A percentile compares a stretch with the other conserved stretches of the same genome.
phyloP scores from a whole-genome alignment of 2,329 filamentous ascomycete species.

The Diplodia sapinea region DNA sequence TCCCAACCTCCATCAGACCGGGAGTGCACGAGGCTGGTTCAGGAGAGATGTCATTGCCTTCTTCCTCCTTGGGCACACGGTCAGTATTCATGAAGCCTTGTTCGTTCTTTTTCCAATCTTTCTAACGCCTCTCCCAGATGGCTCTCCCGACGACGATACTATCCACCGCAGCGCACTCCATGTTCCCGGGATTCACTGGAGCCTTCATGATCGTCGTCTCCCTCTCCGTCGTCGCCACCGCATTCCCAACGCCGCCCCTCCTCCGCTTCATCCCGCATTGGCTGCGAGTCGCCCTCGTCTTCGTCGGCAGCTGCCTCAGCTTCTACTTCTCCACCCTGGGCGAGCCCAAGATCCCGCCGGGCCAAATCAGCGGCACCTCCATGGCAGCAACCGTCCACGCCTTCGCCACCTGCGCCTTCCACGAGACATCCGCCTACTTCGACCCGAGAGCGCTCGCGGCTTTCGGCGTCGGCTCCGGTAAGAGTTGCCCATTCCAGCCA shows the following conservation, averaged over 20 bases:
- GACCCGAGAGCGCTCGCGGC: neutral
- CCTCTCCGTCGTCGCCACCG: neutral
- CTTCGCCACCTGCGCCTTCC: neutral
- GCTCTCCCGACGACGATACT: conserved; percentile 14
- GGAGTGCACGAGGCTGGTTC: neutral
- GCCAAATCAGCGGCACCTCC: conserved; percentile 15
- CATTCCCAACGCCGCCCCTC: neutral
- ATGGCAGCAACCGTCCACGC: conserved; percentile 9
- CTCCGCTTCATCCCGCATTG: conserved; percentile 1
- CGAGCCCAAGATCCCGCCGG: neutral
- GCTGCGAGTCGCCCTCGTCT: conserved; percentile 8
- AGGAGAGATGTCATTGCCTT: conserved; percentile 17
- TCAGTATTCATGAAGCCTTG: neutral
- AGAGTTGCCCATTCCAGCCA: neutral
- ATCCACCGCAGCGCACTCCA: conserved; percentile 12
- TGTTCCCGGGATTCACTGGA: conserved; percentile 9
- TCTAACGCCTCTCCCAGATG: neutral
- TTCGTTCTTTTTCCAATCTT: neutral
- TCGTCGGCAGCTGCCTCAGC: conserved; percentile 13
- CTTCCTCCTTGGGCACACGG: conserved; percentile 7
- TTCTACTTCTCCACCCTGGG: conserved; percentile 20
- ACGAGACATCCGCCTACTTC: conserved; percentile 2
- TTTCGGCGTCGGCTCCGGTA: conserved; percentile 10
- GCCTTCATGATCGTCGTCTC: conserved; percentile 5
- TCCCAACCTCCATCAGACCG: neutral